Percentiles rank a stretch among this genome's conserved stretches.
Evolutionary conservation across 345 rosid genomes (phyloP).

Genomic region (Pseudoturritis turrita): DNA sequence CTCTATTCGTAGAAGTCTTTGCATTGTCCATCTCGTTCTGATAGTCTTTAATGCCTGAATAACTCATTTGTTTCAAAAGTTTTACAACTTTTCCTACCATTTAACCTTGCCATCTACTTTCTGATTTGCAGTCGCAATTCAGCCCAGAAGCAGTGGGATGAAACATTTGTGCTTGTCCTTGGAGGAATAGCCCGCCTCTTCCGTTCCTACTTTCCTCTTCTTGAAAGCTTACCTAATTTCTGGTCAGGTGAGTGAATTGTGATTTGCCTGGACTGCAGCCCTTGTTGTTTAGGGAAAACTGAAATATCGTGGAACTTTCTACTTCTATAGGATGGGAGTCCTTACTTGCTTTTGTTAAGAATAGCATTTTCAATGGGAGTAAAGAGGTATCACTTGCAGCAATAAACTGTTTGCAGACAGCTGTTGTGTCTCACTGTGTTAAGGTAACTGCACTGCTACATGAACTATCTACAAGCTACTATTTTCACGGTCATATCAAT

Average conservation of each 20-base stretch:
- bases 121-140: constrained; percentile 80
- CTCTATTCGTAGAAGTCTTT: neutral
- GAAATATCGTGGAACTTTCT: constrained; percentile 3
- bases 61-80: neutral
- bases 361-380: constrained; percentile 78
- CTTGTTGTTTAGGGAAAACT: neutral
- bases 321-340: constrained; percentile 83
- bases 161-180: constrained; percentile 90
- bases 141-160: constrained; percentile 99
- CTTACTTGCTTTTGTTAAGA: constrained; percentile 63
- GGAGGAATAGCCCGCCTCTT: constrained; percentile 92
- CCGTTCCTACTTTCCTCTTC: constrained; percentile 90
- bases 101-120: constrained; percentile 14
- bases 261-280: constrained; percentile 1
- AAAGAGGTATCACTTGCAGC: constrained; percentile 95
- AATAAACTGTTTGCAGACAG: constrained; percentile 76
- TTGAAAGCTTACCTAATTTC: constrained; percentile 66
- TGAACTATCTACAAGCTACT: neutral
- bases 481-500: too few relatives aligned
- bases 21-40: neutral
- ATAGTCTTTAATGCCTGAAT: constrained; percentile 19
- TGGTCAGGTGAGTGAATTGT: constrained; percentile 63
- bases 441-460: constrained; percentile 49
- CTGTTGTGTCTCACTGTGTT: constrained; percentile 66
- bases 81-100: neutral